Base-by-base conservation (phyloP, 2,329 filamentous ascomycete species). In the Atkinsonella texensis region DNA sequence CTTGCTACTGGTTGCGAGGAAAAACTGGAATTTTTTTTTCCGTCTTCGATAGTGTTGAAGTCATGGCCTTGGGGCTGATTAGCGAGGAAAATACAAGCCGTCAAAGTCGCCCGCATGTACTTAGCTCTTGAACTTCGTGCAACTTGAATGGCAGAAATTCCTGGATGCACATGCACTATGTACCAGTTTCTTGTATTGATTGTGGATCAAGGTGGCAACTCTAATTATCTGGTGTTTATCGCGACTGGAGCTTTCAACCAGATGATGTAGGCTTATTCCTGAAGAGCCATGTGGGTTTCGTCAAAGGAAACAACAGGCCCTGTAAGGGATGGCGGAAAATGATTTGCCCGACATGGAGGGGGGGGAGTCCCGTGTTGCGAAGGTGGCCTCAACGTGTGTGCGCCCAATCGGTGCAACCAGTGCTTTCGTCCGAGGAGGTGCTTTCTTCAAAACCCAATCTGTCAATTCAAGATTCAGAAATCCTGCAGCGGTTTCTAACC, bases 371-470 rank as follows among this genome's bases (percentile, higher is more conserved):
- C 63, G 68, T 68, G 62, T 67, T 60, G 68, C 57, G 69, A 70
- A 70, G 66, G 68, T 71, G 69, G 69, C 69, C 69, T 71, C 63
- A 70, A 70, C 65, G 58, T 57, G 53, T 53, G 55, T 32, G 51
- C 46, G 43, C 43, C 45, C 59, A 35, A 13, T n/a, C 11, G 28
- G 7, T 38, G 31, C 23, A n/a, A 18, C 17, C 18, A n/a, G 28
- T 57, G 61, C 61, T 62, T 62, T 64, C 56, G 50, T 52, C 58
- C 18, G 59, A 53, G 55, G 54, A 54, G 53, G 11, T 15, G 10
- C 54, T 45, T 49, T 32, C 31, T 51, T 56, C 49, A 47, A 51
- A 20, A 33, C 33, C 41, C 31, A 39, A 39, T 35, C 43, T 51
- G 42, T 53, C 57, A 56, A 57, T 57, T 61, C 57, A 18, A 39